These are phyloP conservation scores for Coemansia guatemalensis DNA, from an alignment of 192 early-diverging fungal genomes.

Conservation along the genomic window DNA sequence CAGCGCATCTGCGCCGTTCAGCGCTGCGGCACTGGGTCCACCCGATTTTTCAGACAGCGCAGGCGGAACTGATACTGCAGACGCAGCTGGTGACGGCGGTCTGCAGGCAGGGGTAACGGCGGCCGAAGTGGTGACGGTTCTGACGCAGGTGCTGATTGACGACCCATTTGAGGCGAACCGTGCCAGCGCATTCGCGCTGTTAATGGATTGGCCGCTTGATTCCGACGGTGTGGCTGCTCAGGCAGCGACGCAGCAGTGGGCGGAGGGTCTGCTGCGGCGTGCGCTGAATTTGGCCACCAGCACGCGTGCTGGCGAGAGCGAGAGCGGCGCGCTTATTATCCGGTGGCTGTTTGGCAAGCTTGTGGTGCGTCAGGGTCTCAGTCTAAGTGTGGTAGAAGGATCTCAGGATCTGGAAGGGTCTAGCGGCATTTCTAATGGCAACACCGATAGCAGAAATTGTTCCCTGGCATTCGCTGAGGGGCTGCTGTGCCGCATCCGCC, in stretches of 20 bases:
- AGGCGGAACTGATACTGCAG: background rate
- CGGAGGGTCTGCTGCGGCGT: conserved; percentile 58
- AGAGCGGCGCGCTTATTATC: conserved; percentile 78
- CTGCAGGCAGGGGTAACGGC: conserved; percentile 18
- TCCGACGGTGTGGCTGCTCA: conserved; percentile 51
- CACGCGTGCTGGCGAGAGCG: conserved; percentile 75
- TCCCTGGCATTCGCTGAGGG: conserved; percentile 28
- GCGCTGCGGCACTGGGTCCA: conserved; percentile 20
- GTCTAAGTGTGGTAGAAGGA: conserved; percentile 5
- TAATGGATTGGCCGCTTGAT: conserved; percentile 65
- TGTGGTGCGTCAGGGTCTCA: conserved; percentile 53
- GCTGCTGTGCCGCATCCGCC: conserved; percentile 23
- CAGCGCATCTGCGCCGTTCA: conserved; percentile 25
- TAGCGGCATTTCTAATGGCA: background rate
- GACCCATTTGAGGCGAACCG: conserved; percentile 78
- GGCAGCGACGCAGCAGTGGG: conserved; percentile 42
- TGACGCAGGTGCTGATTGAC: conserved; percentile 62
- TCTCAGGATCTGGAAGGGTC: background rate
- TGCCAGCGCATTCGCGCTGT: conserved; percentile 66
- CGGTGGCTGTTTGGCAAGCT: conserved; percentile 79
- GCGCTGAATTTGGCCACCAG: conserved; percentile 64
- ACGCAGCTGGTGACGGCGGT: background rate
- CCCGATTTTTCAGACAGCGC: conserved; percentile 20
- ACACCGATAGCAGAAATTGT: background rate
- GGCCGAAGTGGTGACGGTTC: conserved; percentile 43